These are phyloP conservation scores for Wallemia ichthyophaga DNA, from an alignment of 1,284 basidiomycete species.

Conservation along the genomic window DNA sequence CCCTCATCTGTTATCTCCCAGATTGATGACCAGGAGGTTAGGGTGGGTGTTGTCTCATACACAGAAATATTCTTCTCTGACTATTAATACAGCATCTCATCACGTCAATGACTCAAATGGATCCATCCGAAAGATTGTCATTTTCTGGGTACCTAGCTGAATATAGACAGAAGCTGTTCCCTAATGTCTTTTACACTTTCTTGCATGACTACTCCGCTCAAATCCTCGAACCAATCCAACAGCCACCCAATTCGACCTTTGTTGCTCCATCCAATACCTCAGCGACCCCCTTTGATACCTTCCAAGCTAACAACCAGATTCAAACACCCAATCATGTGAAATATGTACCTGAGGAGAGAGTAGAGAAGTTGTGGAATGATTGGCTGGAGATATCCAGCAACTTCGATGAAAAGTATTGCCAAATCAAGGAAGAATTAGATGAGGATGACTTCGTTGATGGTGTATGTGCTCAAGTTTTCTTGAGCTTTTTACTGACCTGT, in stretches of 20 bases:
- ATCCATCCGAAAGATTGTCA: conserved; percentile 52
- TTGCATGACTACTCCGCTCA: conserved; percentile 64
- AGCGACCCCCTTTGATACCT: conserved; percentile 10
- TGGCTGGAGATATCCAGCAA: conserved; percentile 46
- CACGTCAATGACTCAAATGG: conserved; percentile 60
- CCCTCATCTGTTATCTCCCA: conserved; percentile 40
- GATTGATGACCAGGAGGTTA: conserved; percentile 51
- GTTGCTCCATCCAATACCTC: conserved; percentile 11
- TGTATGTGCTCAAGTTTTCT: conserved; percentile 2
- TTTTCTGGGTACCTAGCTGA: conserved; percentile 55
- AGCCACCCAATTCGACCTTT: conserved; percentile 14
- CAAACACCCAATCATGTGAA: not conserved
- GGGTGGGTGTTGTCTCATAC: conserved; percentile 24
- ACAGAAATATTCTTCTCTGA: not conserved
- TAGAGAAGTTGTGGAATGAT: conserved; percentile 49
- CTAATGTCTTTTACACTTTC: conserved; percentile 77
- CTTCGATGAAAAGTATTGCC: conserved; percentile 19
- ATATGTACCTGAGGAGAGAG: conserved; percentile 27
- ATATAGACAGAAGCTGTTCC: conserved; percentile 43
- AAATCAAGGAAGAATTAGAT: conserved; percentile 17
- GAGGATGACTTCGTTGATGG: conserved; percentile 3
- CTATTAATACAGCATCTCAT: conserved; percentile 36
- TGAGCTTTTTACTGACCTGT: conserved; percentile 1
- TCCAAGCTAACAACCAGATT: conserved; percentile 4
- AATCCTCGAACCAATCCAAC: conserved; percentile 30